Evolutionary conservation across 2,329 filamentous ascomycete genomes (phyloP), one percentile per base, ranked within the genome.

Genomic region (Laburnicola sp.): DNA sequence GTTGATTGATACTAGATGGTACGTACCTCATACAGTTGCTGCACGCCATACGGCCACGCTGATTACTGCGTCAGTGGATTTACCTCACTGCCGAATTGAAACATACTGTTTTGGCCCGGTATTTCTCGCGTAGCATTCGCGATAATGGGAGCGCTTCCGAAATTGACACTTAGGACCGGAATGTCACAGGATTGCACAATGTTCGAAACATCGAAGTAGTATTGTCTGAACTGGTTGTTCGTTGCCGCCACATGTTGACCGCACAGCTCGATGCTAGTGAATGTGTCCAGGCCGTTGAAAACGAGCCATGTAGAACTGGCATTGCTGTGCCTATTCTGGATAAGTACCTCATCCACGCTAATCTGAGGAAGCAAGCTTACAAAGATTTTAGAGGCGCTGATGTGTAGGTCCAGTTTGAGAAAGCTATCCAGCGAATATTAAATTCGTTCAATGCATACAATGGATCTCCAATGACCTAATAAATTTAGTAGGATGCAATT

Each of bases 271-370:
- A 86, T 77, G 6, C 78, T 78, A 4, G 82, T 74, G 57, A 84
- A 85, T 0, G 83, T 86, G 56, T 86, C 83, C 2, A 86, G 73
- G 5, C 83, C 83, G 49, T 86, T 78, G 69, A 86, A 86, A 0
- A 85, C 72, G 1, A 86, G 75, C 74, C 78, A 85, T 2, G 78
- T 82, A 6, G 69, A 69, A 4, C 60, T 73, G 1, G 64, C 65
- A 30, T 75, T 70, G 3, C 57, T 45, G 10, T 47, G 49, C 10
- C 65, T 55, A 58, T 35, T 35, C 21, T 2, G 1, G 23, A 27
- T 43, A n/a, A 38, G 44, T 52, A 9, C n/a, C 32, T 1, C n/a
- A 11, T 28, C 9, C 25, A 11, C 11, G 4, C 2, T 11, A 3
- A 22, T 8, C 23, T n/a, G 23, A 9, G 35, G 10, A 21, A 26